These are phyloP conservation scores for Clarireedia hainanense DNA, from an alignment of 2,329 filamentous ascomycete genomes.

Conservation along the genomic window DNA sequence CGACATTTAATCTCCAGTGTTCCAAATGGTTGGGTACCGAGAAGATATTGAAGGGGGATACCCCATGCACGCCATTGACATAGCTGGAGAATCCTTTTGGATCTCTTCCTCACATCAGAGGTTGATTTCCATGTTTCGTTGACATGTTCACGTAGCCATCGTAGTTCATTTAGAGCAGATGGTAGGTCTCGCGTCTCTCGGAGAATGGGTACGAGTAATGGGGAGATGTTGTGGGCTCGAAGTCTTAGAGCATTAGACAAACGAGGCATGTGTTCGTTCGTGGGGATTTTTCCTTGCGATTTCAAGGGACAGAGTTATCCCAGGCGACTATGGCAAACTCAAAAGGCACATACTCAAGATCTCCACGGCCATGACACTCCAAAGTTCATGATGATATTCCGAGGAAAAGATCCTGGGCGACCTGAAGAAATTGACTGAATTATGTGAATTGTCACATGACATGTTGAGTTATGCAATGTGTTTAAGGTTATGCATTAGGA, in stretches of 20 bases:
- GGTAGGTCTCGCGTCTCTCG: constrained; percentile 53
- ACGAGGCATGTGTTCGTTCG: constrained; percentile 46
- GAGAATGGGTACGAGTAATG: constrained; percentile 52
- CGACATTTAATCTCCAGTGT: constrained; percentile 69
- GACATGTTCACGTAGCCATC: constrained; percentile 62
- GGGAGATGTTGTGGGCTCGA: constrained; percentile 44
- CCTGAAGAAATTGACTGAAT: too few relatives aligned
- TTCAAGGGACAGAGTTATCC: too few relatives aligned
- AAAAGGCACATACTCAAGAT: too few relatives aligned
- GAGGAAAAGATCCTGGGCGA: too few relatives aligned
- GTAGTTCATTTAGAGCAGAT: constrained; percentile 61
- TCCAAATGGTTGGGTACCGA: constrained; percentile 86
- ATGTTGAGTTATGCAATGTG: too few relatives aligned
- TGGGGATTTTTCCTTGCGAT: too few relatives aligned
- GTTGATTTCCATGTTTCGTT: constrained; percentile 16
- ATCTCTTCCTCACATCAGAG: constrained; percentile 12
- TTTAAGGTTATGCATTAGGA: too few relatives aligned
- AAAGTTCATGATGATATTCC: too few relatives aligned
- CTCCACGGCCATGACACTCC: too few relatives aligned
- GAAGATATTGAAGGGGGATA: constrained; percentile 78
- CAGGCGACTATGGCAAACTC: too few relatives aligned
- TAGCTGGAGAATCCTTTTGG: constrained; percentile 31
- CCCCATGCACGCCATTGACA: constrained; percentile 48
- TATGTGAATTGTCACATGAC: too few relatives aligned
- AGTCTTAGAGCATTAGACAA: constrained; percentile 50